A percentile compares a stretch with the other conserved stretches of the same genome.
These are phyloP conservation scores for Besnoitia besnoiti DNA, from an alignment of 169 alveolate genomes.

Conservation along the genomic window DNA sequence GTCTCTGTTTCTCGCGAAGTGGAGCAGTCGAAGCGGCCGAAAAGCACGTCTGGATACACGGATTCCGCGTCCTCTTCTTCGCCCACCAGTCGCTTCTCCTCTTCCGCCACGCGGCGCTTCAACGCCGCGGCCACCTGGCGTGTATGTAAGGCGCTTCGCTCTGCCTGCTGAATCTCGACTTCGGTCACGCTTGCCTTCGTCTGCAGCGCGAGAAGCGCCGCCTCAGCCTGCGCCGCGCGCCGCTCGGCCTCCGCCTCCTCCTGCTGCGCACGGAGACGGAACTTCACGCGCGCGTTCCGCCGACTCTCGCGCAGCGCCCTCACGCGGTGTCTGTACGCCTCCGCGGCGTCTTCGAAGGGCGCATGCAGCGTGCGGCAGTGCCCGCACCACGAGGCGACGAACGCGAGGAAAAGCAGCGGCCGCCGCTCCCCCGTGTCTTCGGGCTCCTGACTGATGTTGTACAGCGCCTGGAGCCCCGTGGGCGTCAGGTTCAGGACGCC, in stretches of 20 bases:
- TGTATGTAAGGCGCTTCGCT: not conserved
- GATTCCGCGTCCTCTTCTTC: not conserved
- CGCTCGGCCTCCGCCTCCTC: not conserved
- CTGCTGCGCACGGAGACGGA: not conserved
- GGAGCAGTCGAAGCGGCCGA: slow-evolving; percentile 14
- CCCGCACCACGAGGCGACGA: not conserved
- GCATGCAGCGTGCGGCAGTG: slow-evolving; percentile 10
- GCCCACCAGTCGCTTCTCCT: not conserved
- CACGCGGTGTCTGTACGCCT: slow-evolving; percentile 32
- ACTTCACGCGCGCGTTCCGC: not conserved
- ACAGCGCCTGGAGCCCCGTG: not conserved
- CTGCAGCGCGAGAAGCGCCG: not conserved
- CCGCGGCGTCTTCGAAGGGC: not conserved
- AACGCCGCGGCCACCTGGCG: not conserved
- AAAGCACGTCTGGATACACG: not conserved
- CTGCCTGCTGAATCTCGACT: not conserved
- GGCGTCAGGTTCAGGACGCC: not conserved
- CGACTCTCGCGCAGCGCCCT: not conserved
- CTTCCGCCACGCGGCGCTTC: not conserved
- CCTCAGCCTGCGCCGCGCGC: not conserved
- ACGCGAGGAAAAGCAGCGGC: not conserved
- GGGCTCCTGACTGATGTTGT: not conserved
- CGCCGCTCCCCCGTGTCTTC: not conserved
- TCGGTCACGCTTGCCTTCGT: not conserved
- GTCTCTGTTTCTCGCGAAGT: no score